These are phyloP conservation scores for Haplosporangium sp. DNA, from an alignment of 371 early-diverging fungal genomes.

Conservation along the genomic window DNA sequence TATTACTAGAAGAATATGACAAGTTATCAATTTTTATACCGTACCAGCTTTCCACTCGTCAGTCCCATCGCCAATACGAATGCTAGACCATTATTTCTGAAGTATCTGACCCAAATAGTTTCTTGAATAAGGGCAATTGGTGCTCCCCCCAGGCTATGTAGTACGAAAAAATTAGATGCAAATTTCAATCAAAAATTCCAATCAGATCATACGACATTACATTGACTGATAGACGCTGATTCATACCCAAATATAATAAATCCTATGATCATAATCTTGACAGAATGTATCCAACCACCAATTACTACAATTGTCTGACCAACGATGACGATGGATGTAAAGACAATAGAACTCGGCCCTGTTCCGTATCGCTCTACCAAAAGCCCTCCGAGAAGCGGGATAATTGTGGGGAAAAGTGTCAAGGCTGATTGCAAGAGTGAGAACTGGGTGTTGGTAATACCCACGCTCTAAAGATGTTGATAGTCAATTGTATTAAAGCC, in stretches of 20 bases:
- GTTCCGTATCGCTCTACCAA: slow-evolving; percentile 57
- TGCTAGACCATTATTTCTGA: slow-evolving; percentile 49
- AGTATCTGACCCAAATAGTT: slow-evolving; percentile 58
- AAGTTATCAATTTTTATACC: neutral
- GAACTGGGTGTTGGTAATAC: slow-evolving; percentile 57
- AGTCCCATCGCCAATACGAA: slow-evolving; percentile 56
- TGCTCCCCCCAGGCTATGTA: slow-evolving; percentile 52
- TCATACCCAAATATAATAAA: slow-evolving; percentile 57
- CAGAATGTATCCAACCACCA: slow-evolving; percentile 53
- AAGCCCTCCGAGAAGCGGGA: slow-evolving; percentile 56
- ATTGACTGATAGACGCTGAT: neutral
- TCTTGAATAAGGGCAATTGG: slow-evolving; percentile 59
- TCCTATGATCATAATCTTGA: slow-evolving; percentile 55
- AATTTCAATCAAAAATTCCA: neutral
- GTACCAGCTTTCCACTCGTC: slow-evolving; percentile 57
- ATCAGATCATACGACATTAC: neutral
- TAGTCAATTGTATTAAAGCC: neutral
- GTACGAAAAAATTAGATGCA: neutral
- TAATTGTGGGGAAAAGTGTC: slow-evolving; percentile 54
- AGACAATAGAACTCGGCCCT: slow-evolving; percentile 56
- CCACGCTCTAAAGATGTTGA: slow-evolving; percentile 36
- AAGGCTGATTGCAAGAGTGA: slow-evolving; percentile 55
- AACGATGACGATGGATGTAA: slow-evolving; percentile 50
- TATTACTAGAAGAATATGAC: neutral
- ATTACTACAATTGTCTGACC: slow-evolving; percentile 48